These are phyloP conservation scores for Calocybe gambosa DNA, from an alignment of 1,284 basidiomycete genomes.

Conservation along the genomic window DNA sequence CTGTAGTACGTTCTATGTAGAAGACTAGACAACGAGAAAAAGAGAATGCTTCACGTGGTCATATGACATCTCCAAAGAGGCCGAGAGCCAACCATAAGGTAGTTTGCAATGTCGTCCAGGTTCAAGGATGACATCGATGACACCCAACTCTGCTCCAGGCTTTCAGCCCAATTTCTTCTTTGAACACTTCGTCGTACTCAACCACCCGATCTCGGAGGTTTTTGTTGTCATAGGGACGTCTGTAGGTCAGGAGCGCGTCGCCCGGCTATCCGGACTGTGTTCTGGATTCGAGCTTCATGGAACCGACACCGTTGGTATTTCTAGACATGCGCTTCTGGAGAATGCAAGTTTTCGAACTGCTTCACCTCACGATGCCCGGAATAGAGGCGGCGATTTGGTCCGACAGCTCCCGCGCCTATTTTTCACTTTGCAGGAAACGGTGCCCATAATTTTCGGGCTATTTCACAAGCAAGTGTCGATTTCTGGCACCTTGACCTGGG, in stretches of 20 bases:
- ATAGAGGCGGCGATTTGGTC: neutral
- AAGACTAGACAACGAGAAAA: too few species aligned
- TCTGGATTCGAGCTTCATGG: conserved; percentile 23
- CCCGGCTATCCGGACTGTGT: conserved; percentile 25
- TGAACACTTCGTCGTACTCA: conserved; percentile 23
- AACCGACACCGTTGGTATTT: conserved; percentile 21
- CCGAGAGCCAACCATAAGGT: too few species aligned
- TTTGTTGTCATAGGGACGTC: conserved; percentile 25
- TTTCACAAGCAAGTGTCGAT: conserved; percentile 22
- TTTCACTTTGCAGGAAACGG: conserved; percentile 27
- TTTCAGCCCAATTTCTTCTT: conserved; percentile 26
- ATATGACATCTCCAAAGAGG: too few species aligned
- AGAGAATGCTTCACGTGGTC: too few species aligned
- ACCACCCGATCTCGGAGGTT: conserved; percentile 24
- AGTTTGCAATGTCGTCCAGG: too few species aligned
- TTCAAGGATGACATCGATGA: neutral
- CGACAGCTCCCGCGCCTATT: conserved; percentile 23
- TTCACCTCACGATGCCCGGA: conserved; percentile 3
- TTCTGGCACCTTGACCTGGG: conserved; percentile 29
- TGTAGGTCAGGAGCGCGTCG: conserved; percentile 27
- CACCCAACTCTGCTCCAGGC: conserved; percentile 8
- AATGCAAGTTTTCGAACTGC: conserved; percentile 16
- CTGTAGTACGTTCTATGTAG: conserved; percentile 20
- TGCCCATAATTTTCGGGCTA: conserved; percentile 27
- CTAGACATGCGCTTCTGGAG: conserved; percentile 12